A percentile compares a stretch with the other conserved stretches of the same genome.
Evolutionary conservation across 2,329 filamentous ascomycete species (phyloP).

Genomic region (Clarireedia hainanense): DNA sequence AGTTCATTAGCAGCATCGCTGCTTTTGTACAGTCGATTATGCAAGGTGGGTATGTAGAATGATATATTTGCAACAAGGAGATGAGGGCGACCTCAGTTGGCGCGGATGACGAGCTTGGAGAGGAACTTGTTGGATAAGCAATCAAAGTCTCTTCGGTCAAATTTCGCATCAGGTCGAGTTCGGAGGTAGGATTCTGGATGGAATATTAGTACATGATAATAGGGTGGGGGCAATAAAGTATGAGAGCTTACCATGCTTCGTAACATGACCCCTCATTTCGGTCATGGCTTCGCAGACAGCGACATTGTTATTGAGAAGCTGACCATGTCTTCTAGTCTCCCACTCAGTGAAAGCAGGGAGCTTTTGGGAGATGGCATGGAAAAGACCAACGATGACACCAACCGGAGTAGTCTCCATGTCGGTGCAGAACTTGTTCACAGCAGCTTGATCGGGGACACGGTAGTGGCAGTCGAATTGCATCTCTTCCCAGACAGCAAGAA

Average conservation of each 20-base stretch:
- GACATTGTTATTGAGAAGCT: constrained; percentile 81
- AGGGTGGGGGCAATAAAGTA: background rate
- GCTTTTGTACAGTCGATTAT: constrained; percentile 25
- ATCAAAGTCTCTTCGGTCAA: constrained; percentile 89
- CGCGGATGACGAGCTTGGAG: constrained; percentile 90
- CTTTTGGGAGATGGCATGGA: constrained; percentile 97
- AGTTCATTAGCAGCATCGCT: constrained; percentile 22
- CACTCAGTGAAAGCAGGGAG: constrained; percentile 87
- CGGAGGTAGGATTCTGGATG: constrained; percentile 74
- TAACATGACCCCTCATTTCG: constrained; percentile 85
- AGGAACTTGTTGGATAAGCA: constrained; percentile 95
- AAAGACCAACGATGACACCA: constrained; percentile 90
- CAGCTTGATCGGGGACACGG: constrained; percentile 74
- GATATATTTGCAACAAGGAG: constrained; percentile 19
- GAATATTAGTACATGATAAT: constrained; percentile 34
- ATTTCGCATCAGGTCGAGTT: constrained; percentile 66
- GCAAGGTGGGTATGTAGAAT: constrained; percentile 26
- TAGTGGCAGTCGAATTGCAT: constrained; percentile 99
- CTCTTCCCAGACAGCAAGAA: constrained; percentile 93
- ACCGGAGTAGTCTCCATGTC: constrained; percentile 97
- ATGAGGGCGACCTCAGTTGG: constrained; percentile 53
- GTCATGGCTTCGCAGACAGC: constrained; percentile 95
- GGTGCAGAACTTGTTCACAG: constrained; percentile 87
- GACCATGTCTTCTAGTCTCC: constrained; percentile 86
- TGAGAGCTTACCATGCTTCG: constrained; percentile 72